Evolutionary conservation across 2,329 filamentous ascomycete species (phyloP).

Genomic region (Fusarium transvaalense): DNA sequence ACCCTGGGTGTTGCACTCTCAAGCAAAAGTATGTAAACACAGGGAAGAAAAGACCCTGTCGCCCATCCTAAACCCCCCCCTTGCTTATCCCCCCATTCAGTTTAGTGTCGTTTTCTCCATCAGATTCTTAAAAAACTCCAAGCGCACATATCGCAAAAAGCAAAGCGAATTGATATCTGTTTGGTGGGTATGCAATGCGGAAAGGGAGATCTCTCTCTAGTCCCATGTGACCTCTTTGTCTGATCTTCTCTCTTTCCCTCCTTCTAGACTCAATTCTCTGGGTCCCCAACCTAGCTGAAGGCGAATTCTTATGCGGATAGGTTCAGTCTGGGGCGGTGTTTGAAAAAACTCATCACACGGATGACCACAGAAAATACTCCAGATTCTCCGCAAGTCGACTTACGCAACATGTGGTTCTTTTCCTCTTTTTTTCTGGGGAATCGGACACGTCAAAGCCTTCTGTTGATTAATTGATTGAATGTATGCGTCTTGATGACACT

Average conservation of each 20-base stretch:
- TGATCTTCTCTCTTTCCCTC: slow-evolving; percentile 6
- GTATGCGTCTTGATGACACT: not conserved
- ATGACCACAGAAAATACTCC: slow-evolving; percentile 25
- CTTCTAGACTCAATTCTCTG: not conserved
- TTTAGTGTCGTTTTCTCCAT: slow-evolving; percentile 37
- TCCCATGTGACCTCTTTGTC: slow-evolving; percentile 28
- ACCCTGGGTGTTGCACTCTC: not conserved
- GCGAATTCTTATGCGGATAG: not conserved
- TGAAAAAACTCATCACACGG: slow-evolving; percentile 12
- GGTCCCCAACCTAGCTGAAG: not conserved
- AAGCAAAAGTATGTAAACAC: not conserved
- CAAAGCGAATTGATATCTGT: slow-evolving; percentile 17
- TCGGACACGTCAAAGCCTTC: slow-evolving; percentile 23
- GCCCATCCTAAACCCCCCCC: not conserved
- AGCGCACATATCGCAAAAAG: slow-evolving; percentile 37
- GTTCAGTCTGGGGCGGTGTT: slow-evolving; percentile 6
- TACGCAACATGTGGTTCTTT: slow-evolving; percentile 19
- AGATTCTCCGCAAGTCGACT: slow-evolving; percentile 29
- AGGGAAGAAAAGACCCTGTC: not conserved
- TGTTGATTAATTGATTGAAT: slow-evolving; percentile 3
- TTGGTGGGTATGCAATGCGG: slow-evolving; percentile 1
- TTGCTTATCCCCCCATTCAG: not conserved
- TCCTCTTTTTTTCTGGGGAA: slow-evolving; percentile 17
- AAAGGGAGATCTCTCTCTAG: not conserved
- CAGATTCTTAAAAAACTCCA: slow-evolving; percentile 17